Conservation (phyloP, 1,284 basidiomycete genomes). For the Ganoderma boninense region DNA sequence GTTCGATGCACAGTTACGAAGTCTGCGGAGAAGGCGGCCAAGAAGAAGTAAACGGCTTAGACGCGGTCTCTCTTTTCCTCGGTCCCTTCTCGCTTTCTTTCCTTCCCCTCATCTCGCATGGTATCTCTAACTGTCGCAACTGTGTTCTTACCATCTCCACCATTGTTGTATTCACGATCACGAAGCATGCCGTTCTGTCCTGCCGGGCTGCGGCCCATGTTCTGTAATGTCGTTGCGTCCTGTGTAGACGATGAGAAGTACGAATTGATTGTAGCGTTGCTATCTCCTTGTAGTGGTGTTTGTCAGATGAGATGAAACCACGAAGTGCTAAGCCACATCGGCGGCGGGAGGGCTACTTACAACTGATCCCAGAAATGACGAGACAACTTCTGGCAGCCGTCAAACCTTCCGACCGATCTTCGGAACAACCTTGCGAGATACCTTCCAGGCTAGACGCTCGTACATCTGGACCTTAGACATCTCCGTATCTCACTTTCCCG, state of each 20-base stretch:
- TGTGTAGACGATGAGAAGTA: slow-evolving; percentile 45
- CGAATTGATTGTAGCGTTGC: slow-evolving; percentile 44
- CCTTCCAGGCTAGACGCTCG: no score
- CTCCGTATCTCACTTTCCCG: no score
- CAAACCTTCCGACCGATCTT: no score
- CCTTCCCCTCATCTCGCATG: slow-evolving; percentile 48
- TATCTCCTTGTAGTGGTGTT: not conserved
- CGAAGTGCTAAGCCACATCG: no score
- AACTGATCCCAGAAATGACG: no score
- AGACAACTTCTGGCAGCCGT: no score
- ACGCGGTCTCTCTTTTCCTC: slow-evolving; percentile 46
- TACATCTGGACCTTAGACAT: no score
- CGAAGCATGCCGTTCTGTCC: slow-evolving; percentile 39
- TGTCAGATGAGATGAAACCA: not conserved
- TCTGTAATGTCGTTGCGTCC: slow-evolving; percentile 45
- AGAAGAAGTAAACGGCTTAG: slow-evolving; percentile 91
- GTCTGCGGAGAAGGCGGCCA: slow-evolving; percentile 94
- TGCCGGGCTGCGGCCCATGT: slow-evolving; percentile 40
- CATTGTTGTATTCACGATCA: slow-evolving; percentile 51
- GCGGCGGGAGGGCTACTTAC: no score
- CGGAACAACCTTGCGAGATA: no score
- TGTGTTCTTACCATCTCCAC: slow-evolving; percentile 50
- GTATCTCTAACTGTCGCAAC: slow-evolving; percentile 54
- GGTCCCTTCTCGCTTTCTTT: slow-evolving; percentile 61
- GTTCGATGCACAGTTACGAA: slow-evolving; percentile 74